Percentiles rank a stretch among this genome's conserved stretches.
Conservation (phyloP, 1,284 basidiomycete genomes). For the Apiotrichum brassicae region DNA sequence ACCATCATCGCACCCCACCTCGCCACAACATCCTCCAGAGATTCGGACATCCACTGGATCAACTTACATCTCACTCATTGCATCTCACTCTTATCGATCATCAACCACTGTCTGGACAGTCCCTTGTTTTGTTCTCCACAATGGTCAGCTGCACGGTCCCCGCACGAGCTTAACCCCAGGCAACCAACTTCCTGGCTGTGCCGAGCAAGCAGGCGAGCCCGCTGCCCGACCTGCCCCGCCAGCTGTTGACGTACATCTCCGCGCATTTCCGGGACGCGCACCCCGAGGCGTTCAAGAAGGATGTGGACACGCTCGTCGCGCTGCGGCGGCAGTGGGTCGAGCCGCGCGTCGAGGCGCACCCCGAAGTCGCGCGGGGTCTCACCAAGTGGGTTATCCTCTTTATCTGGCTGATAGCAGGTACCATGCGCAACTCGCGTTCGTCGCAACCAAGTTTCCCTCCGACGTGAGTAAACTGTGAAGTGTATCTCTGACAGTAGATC, state of each 20-base stretch:
- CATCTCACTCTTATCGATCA: neutral
- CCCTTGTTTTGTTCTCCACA: neutral
- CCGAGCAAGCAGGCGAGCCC: constrained; percentile 69
- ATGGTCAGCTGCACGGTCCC: neutral
- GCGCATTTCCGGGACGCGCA: constrained; percentile 65
- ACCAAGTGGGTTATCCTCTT: constrained; percentile 49
- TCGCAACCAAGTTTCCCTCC: constrained; percentile 64
- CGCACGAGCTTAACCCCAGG: constrained; percentile 2
- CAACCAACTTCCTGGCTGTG: constrained; percentile 62
- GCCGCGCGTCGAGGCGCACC: constrained; percentile 54
- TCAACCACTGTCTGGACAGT: too few relatives aligned
- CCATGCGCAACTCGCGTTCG: constrained; percentile 76
- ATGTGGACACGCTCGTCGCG: constrained; percentile 64
- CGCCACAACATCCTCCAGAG: too few relatives aligned
- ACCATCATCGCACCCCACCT: too few relatives aligned
- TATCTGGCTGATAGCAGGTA: constrained; percentile 55
- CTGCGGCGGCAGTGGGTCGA: constrained; percentile 61
- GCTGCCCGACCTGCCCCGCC: constrained; percentile 54
- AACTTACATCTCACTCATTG: too few relatives aligned
- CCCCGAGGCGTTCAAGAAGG: constrained; percentile 78
- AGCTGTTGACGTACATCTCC: constrained; percentile 64
- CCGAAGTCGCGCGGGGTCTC: constrained; percentile 39
- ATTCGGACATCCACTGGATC: too few relatives aligned
- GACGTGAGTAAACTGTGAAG: constrained; percentile 51
- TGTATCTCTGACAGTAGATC: constrained; percentile 55